These are phyloP conservation scores for Dentipellis fragilis DNA, from an alignment of 768 basidiomycete species.

Conservation along the genomic window DNA sequence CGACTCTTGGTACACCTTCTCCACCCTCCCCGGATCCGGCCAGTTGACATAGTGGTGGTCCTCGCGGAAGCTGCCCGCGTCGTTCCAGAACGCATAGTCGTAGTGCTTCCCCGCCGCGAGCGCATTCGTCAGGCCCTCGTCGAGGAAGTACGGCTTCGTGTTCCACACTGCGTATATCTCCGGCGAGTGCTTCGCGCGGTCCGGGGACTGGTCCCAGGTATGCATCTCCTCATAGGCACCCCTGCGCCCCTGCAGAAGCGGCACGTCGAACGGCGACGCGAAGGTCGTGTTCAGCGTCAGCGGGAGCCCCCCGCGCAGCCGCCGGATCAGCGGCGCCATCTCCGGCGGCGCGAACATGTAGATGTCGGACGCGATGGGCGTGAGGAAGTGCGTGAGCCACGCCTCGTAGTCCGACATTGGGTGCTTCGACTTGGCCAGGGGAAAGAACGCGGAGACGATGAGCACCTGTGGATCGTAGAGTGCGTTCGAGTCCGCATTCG, in stretches of 20 bases:
- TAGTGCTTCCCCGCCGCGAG: slow-evolving; percentile 21
- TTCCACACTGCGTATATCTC: slow-evolving; percentile 49
- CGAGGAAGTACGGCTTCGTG: slow-evolving; percentile 40
- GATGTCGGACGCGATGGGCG: background rate
- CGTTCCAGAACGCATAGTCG: slow-evolving; percentile 49
- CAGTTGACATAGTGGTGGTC: slow-evolving; percentile 35
- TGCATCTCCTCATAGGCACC: slow-evolving; percentile 33
- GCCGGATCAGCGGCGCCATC: slow-evolving; percentile 24
- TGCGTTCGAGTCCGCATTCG: no score
- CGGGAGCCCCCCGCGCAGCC: slow-evolving; percentile 21
- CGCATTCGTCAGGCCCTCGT: slow-evolving; percentile 27
- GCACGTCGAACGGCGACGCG: slow-evolving; percentile 34
- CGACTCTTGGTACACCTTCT: slow-evolving; percentile 31
- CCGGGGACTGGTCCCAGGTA: slow-evolving; percentile 31
- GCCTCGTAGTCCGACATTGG: background rate
- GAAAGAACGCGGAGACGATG: background rate
- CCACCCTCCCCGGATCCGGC: slow-evolving; percentile 34
- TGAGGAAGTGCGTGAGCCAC: background rate
- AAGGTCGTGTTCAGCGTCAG: slow-evolving; percentile 38
- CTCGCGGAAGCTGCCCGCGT: slow-evolving; percentile 42
- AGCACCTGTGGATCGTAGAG: background rate
- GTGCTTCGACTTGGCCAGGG: background rate
- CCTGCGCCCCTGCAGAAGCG: slow-evolving; percentile 28
- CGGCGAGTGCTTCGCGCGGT: slow-evolving; percentile 26
- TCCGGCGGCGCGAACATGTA: slow-evolving; percentile 43